Conservation (phyloP, 148 eudicot genomes). For the Vaccinium vitisidaea region DNA sequence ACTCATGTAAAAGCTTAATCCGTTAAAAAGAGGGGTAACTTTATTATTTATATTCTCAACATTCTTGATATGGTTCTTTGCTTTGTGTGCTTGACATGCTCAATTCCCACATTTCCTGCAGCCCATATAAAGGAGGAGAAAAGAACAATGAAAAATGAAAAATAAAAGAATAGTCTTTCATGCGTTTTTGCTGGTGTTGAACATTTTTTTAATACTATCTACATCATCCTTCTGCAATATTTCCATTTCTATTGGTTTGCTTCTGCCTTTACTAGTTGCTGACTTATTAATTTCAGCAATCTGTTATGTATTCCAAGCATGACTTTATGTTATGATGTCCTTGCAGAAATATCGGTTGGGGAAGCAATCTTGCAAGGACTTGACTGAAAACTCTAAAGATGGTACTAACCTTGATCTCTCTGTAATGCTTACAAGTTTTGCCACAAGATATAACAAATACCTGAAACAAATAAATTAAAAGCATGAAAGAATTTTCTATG, state of each 20-base stretch:
- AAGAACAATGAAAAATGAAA: not conserved
- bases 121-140: not conserved
- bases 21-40: no score
- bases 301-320: not conserved
- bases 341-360: slow-evolving; percentile 52
- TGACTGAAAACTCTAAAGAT: slow-evolving; percentile 36
- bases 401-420: slow-evolving; percentile 22
- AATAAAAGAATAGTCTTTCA: not conserved
- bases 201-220: not conserved
- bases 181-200: not conserved
- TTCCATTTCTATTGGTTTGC: not conserved
- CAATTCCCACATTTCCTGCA: not conserved
- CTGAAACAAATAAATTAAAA: not conserved
- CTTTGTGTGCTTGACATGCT: not conserved
- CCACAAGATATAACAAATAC: not conserved
- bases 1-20: no score
- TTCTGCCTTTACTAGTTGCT: not conserved
- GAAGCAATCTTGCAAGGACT: slow-evolving; percentile 45
- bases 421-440: not conserved
- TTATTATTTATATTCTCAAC: no score
- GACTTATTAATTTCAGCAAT: not conserved
- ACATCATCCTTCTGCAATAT: not conserved
- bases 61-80: not conserved
- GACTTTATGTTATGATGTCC: not conserved
- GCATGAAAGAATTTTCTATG: not conserved